These are phyloP conservation scores for barley (Hordeum vulgare) DNA, from an alignment of 176 grass and related monocot species.

Conservation along the genomic window MorexV3_pseudomolecules_assembly NC_058522.1:581557885-581558384, in stretches of 20 bases:
- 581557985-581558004: background rate
- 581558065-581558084: background rate
- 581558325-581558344: no score
- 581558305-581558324: no score
- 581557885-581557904: background rate
- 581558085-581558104: background rate
- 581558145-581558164: background rate
- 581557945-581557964: background rate
- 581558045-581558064: background rate
- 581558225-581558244: no score
- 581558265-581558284: no score
- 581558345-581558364: no score
- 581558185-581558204: background rate
- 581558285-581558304: no score
- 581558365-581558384: no score
- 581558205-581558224: no score
- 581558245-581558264: no score
- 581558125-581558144: background rate
- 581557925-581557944: background rate
- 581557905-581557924: background rate
- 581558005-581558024: background rate
- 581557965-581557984: background rate
- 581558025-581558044: background rate
- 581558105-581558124: background rate
- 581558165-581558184: background rate